Evolutionary conservation across 805 yeast species (phyloP), one percentile per base, ranked within the genome.

Genomic region (Scheffersomyces lignosus): DNA sequence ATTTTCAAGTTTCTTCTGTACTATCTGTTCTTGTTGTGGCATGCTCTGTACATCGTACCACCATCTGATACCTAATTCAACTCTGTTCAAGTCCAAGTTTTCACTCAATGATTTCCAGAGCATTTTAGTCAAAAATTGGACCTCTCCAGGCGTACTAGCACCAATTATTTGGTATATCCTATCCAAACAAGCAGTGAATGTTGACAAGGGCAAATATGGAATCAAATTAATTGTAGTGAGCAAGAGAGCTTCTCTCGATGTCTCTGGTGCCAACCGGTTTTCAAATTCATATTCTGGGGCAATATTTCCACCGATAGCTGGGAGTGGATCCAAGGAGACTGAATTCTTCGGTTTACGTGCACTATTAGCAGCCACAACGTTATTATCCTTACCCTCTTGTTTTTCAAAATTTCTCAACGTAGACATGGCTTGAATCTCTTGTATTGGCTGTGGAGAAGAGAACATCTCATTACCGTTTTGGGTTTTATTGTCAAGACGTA

Each of bases 101-200:
- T 78, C 83, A 32, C 82, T 71, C 3, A 83, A 53, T 18, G 71
- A 60, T 27, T 67, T 70, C 83, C 87, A 81, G 31, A 80, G 49
- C 29, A 56, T 54, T 15, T 56, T 61, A 9, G 60, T 51, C 35
- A 81, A 60, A 26, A 56, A 70, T 2, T 41, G 41, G 15, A 48
- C 51, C 46, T 80, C 85, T 18, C 43, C 45, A 0, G 39, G 40
- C 28, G 60, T 56, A 16, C 76, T 64, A 16, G 55, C 50, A 4
- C 49, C 36, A 12, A 64, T 49, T 37, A 71, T 53, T 15, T 36
- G 43, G 68, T 64, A 72, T 0, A 75, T 59, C 31, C 63, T 66
- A 25, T 64, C 60, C 16, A 81, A 54, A 85, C 86, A 78, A 4
- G 35, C 36, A 7, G 56, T 54, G 37, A 78, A 67, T 3, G 53